Evolutionary conservation across 208 protist species (phyloP).

Genomic region (Trypanosoma rangeli): DNA sequence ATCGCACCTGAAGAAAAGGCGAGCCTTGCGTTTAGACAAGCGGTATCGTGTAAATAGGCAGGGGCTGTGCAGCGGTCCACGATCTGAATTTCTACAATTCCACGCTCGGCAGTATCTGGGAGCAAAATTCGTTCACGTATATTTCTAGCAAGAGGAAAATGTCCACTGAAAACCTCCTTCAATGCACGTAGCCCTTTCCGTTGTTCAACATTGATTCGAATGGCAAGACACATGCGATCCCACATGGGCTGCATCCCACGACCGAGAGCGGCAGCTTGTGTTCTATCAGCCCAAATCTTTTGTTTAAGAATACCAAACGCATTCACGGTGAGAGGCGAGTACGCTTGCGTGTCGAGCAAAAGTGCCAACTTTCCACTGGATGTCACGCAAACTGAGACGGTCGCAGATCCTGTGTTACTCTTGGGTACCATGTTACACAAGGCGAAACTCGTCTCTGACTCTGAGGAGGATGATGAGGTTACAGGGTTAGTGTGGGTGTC

Average conservation of each 20-base stretch:
- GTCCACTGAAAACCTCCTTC: not conserved
- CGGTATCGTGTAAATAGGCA: not conserved
- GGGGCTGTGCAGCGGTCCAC: conserved; percentile 14
- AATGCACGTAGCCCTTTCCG: not conserved
- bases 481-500: not conserved
- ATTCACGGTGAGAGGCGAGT: conserved; percentile 1
- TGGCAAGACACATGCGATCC: conserved; percentile 3
- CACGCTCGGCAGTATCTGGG: not conserved
- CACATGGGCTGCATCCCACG: not conserved
- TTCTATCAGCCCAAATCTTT: conserved; percentile 4
- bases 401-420: not conserved
- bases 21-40: conserved; percentile 4
- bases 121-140: not conserved
- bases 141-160: not conserved
- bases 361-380: not conserved
- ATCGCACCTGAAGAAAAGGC: conserved; percentile 1
- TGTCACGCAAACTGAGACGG: conserved; percentile 3
- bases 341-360: conserved; percentile 3
- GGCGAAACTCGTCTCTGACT: not conserved
- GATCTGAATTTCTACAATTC: conserved; percentile 10
- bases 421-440: not conserved
- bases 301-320: conserved; percentile 16
- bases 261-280: conserved; percentile 6
- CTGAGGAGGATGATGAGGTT: not conserved
- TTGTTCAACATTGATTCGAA: not conserved